A percentile compares a stretch with the other conserved stretches of the same genome.
phyloP scores from a whole-genome alignment of 2,329 filamentous ascomycete genomes.

The Calonectria pteridis region DNA sequence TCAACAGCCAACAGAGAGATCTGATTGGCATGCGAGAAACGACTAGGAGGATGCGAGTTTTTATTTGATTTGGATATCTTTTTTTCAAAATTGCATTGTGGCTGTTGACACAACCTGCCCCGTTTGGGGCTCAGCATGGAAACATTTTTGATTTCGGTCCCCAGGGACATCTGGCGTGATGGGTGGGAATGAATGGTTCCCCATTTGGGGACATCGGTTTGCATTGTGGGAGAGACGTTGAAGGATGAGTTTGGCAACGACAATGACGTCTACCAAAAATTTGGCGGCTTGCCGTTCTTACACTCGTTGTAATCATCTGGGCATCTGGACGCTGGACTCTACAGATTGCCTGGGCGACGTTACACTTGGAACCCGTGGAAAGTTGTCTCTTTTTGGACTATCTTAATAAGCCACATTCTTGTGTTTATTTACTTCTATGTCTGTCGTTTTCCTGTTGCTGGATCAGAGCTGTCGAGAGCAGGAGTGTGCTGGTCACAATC shows the following conservation, averaged over 20 bases:
- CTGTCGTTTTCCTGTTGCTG: conserved; percentile 48
- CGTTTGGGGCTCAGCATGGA: conserved; percentile 38
- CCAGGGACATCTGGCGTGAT: conserved; percentile 39
- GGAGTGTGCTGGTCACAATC: conserved; percentile 50
- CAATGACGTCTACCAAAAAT: conserved; percentile 39
- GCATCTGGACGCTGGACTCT: conserved; percentile 53
- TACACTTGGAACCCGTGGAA: conserved; percentile 44
- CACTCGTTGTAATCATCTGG: conserved; percentile 64
- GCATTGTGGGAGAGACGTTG: conserved; percentile 31
- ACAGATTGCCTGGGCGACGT: conserved; percentile 47
- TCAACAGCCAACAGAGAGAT: conserved; percentile 52
- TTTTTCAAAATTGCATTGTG: conserved; percentile 42
- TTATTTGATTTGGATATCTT: conserved; percentile 31
- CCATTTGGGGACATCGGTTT: conserved; percentile 32
- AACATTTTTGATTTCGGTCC: conserved; percentile 30
- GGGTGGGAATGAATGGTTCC: conserved; percentile 34
- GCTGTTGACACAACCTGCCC: conserved; percentile 25
- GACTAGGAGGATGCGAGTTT: conserved; percentile 44
- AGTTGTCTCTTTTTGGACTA: background rate
- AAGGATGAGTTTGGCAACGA: conserved; percentile 42
- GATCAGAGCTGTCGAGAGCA: conserved; percentile 43
- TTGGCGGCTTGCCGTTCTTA: conserved; percentile 59
- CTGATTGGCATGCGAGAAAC: conserved; percentile 46
- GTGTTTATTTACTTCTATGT: conserved; percentile 53
- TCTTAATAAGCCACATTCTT: conserved; percentile 48